Base-by-base conservation (phyloP, 2,329 filamentous ascomycete species). In the Zymoseptoria passerinii region DNA sequence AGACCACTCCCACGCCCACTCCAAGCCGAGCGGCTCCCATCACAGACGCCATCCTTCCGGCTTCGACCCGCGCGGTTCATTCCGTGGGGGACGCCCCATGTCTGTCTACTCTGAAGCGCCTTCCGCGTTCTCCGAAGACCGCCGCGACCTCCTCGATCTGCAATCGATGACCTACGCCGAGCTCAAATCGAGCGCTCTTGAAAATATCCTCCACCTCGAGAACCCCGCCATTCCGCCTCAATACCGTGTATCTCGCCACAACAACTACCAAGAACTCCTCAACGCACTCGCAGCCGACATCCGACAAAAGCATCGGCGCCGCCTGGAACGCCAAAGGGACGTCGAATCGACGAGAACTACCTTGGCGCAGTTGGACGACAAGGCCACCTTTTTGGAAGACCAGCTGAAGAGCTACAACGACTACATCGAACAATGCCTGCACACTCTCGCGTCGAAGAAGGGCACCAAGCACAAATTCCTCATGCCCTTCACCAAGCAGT, bases 391-490 rank as follows among this genome's bases (percentile, higher is more conserved):
- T 75, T 82, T 99, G 8, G 94, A 99, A 71, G 88, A 91, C 67
- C 94, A 99, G 76, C 84, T 95, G 61, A 96, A 96, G 80, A 94
- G 87, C 64, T 99, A 99, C 77, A 96, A 99, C 72, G 91, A 99
- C 76, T 99, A 99, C 75, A 96, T 99, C 70, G 95, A 99, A 77
- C 92, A 96, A 74, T 92, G 94, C 53, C 96, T 99, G 90, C 82
- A 92, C 60, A 99, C 95, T 4, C 80, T 99, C 59, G 94, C 97
- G 74, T 96, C 89, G 76, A 95, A 96, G 75, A 96, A 96, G 76
- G 95, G 95, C 78, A 95, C 95, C 74, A 67, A 69, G 18, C 65
- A 69, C 56, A 84, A 88, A 55, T 96, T 96, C 80, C 81, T 96
- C 57, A 83, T 99, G 73, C 94, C 94, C 13, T 99, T 99, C 73